Base-by-base conservation (phyloP, 768 basidiomycete species). In the Suillus clintonianus region DNA sequence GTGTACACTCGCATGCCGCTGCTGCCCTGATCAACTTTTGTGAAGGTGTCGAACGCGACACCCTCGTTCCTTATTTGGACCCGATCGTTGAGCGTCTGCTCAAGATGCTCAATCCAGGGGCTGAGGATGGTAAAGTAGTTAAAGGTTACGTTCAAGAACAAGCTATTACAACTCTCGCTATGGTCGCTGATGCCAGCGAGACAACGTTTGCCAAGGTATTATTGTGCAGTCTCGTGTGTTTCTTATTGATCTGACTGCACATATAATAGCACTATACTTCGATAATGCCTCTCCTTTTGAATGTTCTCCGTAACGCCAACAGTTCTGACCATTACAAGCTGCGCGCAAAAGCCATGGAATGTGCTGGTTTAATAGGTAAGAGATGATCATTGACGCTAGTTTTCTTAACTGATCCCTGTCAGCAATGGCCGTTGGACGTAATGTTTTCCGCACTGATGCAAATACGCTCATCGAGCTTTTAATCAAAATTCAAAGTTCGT, bases 21-120 rank as follows among this genome's bases (percentile, higher is more conserved):
- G 90, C 94, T 0, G 93, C 93, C 0, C 81, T 95, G 27, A 93
- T 95, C 74, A 96, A 95, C 73, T 95, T 95, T 78, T 95, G 93
- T 74, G 90, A 95, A 72, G 91, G 92, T 41, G 91, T 92, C 41
- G 89, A 87, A 67, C 83, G 86, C 17, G 85, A 90, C 27, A 88
- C 86, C 1, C 83, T 93, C 11, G 68, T 89, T 0, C 90, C 91
- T 0, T 94, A 91, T 73, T 85, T 96, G 19, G 93, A 94, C 59
- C 83, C 86, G 0, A 89, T 94, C 67, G 89, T 96, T 34, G 87
- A 88, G 68, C 84, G 89, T 0, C 54, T 77, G 62, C 59, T 79
- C 14, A 87, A 85, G 65, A 78, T 92, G 4, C 79, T 92, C 47
- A 85, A 88, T 62, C 89, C 89, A 1, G 70, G 70, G 0, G 70